These are phyloP conservation scores for Purshia tridentata DNA, from an alignment of 306 rosid genomes.

Conservation along the genomic window DNA sequence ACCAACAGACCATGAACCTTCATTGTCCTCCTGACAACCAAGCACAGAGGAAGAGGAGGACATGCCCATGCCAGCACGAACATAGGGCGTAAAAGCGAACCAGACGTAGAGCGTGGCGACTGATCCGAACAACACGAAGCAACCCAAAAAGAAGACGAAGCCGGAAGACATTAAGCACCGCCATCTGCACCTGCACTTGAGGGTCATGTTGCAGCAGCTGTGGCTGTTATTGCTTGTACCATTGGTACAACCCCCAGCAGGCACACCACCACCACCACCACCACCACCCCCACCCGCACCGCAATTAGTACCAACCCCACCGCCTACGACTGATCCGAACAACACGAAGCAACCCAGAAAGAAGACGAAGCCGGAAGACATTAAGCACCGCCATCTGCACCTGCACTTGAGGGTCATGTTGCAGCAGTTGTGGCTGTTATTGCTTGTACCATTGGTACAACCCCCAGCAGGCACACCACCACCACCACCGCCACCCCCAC, in stretches of 20 bases:
- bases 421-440: slow-evolving; percentile 34
- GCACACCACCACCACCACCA: slow-evolving; percentile 24
- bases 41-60: slow-evolving; percentile 23
- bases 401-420: slow-evolving; percentile 57
- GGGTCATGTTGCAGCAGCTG: slow-evolving; percentile 55
- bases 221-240: background rate
- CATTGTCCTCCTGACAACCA: slow-evolving; percentile 90
- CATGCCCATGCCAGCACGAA: slow-evolving; percentile 34
- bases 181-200: slow-evolving; percentile 65
- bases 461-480: slow-evolving; percentile 18
- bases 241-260: background rate
- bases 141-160: slow-evolving; percentile 67
- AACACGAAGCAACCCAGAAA: slow-evolving; percentile 73
- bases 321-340: slow-evolving; percentile 79
- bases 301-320: slow-evolving; percentile 8
- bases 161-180: slow-evolving; percentile 61
- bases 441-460: background rate
- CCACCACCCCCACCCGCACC: slow-evolving; percentile 21
- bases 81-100: slow-evolving; percentile 68
- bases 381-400: slow-evolving; percentile 54
- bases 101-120: slow-evolving; percentile 72
- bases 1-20: slow-evolving; percentile 99
- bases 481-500: slow-evolving; percentile 15
- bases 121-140: slow-evolving; percentile 78
- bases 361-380: slow-evolving; percentile 72